phyloP scores from a whole-genome alignment of 495 filamentous ascomycete genomes.

The Melanomma pulvis-pyrius region DNA sequence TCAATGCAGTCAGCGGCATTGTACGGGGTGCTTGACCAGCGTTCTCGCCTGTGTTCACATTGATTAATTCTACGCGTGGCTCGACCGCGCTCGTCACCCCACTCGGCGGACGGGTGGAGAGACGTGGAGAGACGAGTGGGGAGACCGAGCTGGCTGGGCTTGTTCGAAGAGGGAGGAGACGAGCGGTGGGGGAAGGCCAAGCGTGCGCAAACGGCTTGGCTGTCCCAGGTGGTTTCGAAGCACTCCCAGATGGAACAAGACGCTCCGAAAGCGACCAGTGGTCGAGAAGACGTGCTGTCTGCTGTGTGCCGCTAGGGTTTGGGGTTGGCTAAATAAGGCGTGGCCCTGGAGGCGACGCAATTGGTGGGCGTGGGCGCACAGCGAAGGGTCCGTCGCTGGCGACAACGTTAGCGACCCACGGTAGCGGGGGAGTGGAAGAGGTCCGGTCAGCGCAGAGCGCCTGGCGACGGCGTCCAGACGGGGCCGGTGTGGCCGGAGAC shows the following conservation, averaged over 20 bases:
- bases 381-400: conserved; percentile 7
- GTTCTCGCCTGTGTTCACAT: conserved; percentile 30
- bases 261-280: background rate
- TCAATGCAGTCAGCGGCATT: conserved; percentile 28
- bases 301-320: conserved; percentile 4
- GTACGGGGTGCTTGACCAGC: conserved; percentile 4
- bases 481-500: background rate
- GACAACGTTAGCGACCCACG: conserved; percentile 12
- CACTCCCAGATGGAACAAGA: conserved; percentile 4
- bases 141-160: too few species aligned
- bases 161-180: background rate
- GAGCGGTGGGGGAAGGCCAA: background rate
- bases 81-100: conserved; percentile 29
- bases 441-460: background rate
- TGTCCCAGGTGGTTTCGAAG: conserved; percentile 26
- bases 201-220: conserved; percentile 16
- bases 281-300: background rate
- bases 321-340: conserved; percentile 21
- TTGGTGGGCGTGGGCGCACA: conserved; percentile 6
- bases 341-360: background rate
- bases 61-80: conserved; percentile 26
- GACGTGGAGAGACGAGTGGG: background rate
- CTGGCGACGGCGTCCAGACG: conserved; percentile 9
- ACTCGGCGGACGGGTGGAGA: conserved; percentile 12
- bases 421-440: conserved; percentile 3